Evolutionary conservation across 306 rosid species (phyloP).

Genomic region (Dryas octopetala): DNA sequence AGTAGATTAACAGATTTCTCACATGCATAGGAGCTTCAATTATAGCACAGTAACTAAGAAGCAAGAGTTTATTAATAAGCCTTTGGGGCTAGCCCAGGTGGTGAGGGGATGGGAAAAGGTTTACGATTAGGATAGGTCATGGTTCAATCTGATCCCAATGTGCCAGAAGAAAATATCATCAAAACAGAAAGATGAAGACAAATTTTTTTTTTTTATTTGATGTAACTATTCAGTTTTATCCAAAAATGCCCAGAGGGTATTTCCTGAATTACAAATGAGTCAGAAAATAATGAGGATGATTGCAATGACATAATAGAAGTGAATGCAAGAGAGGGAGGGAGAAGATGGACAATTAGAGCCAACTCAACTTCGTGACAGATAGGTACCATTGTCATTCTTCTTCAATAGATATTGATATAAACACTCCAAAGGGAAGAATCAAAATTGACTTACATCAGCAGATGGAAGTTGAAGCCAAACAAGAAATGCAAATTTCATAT

Average conservation of each 20-base stretch:
- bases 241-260: neutral
- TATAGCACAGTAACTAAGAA: neutral
- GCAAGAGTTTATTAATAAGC: neutral
- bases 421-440: slow-evolving; percentile 7
- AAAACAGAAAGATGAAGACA: neutral
- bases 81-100: neutral
- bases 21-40: neutral
- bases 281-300: neutral
- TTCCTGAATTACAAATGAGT: neutral
- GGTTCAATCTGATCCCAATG: neutral
- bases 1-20: neutral
- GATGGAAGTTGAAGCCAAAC: slow-evolving; percentile 98
- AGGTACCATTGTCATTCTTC: neutral
- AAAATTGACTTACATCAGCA: slow-evolving; percentile 49
- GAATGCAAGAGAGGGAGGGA: neutral
- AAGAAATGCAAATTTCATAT: slow-evolving; percentile 87
- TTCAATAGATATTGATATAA: neutral
- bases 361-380: neutral
- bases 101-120: neutral
- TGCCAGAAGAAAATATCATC: neutral
- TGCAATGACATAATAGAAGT: neutral
- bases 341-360: neutral
- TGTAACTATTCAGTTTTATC: neutral
- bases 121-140: neutral
- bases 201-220: neutral